A percentile compares a stretch with the other conserved stretches of the same genome.
Evolutionary conservation across 2,329 filamentous ascomycete genomes (phyloP).

Genomic region (Monosporascus sp.): DNA sequence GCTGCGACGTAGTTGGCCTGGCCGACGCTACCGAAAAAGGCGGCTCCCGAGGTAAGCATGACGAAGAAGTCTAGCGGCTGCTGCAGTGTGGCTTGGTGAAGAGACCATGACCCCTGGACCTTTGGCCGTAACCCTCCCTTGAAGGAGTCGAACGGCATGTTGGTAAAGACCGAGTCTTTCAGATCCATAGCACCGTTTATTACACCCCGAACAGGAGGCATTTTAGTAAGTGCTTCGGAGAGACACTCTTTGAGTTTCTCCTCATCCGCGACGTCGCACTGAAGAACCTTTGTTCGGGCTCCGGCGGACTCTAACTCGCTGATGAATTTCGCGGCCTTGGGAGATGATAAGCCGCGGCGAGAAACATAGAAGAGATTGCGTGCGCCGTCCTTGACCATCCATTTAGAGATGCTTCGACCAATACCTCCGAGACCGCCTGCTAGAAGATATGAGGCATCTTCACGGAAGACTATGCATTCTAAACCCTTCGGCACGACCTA

Average conservation of each 20-base stretch:
- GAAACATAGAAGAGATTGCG: slow-evolving; percentile 3
- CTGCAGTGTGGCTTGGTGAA: slow-evolving; percentile 15
- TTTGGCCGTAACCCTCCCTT: slow-evolving; percentile 4
- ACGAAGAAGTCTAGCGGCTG: slow-evolving; percentile 26
- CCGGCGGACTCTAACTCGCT: neutral
- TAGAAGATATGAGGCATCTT: neutral
- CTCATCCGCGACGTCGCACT: slow-evolving; percentile 1
- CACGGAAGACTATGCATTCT: neutral
- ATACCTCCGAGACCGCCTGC: neutral
- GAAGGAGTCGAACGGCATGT: slow-evolving; percentile 5
- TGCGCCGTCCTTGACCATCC: slow-evolving; percentile 1
- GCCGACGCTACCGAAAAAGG: slow-evolving; percentile 13
- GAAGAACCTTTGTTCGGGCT: neutral
- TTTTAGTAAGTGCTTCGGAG: neutral
- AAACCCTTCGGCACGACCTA: neutral
- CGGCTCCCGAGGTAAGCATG: slow-evolving; percentile 17
- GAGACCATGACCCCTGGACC: slow-evolving; percentile 6
- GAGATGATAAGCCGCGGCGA: neutral
- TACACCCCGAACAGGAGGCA: slow-evolving; percentile 6
- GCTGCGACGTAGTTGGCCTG: slow-evolving; percentile 26
- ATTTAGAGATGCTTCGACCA: neutral
- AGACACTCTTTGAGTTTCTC: neutral
- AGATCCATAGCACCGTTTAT: slow-evolving; percentile 9
- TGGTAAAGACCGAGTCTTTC: neutral
- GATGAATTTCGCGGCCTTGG: neutral